Evolutionary conservation across 2,329 filamentous ascomycete genomes (phyloP).

Genomic region (Scopulariopsis brevicaulis): DNA sequence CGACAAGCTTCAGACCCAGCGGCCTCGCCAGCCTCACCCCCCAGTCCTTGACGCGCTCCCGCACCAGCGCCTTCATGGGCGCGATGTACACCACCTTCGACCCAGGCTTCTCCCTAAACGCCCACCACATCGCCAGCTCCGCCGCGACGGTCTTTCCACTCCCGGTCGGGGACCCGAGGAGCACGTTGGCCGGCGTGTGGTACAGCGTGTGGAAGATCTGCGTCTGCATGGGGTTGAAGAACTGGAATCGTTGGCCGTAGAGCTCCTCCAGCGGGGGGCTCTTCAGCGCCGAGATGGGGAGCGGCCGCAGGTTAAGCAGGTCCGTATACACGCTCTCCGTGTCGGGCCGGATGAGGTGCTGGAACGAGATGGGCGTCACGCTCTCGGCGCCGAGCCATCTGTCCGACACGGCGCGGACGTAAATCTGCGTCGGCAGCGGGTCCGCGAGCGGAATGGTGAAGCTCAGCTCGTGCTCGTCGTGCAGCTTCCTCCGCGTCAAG

Average conservation of each 20-base stretch:
- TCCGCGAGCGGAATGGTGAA: conserved; percentile 95
- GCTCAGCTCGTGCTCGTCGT: conserved; percentile 94
- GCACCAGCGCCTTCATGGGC: conserved; percentile 96
- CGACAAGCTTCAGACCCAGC: conserved; percentile 75
- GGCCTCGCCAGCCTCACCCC: conserved; percentile 66
- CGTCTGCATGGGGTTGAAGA: conserved; percentile 99
- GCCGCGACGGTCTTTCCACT: conserved; percentile 96
- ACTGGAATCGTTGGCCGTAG: conserved; percentile 81
- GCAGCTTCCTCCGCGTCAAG: conserved; percentile 74
- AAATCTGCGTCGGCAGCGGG: conserved; percentile 89
- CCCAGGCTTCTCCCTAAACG: conserved; percentile 84
- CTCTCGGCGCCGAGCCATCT: conserved; percentile 95
- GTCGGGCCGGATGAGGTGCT: conserved; percentile 93
- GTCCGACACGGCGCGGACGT: conserved; percentile 88
- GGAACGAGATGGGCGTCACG: conserved; percentile 89
- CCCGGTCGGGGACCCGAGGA: conserved; percentile 90
- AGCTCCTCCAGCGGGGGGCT: conserved; percentile 81
- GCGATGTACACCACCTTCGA: conserved; percentile 99
- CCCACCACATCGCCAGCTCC: conserved; percentile 99
- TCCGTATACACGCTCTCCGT: conserved; percentile 97
- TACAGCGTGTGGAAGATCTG: conserved; percentile 97
- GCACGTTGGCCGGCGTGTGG: conserved; percentile 80
- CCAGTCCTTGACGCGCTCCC: conserved; percentile 96
- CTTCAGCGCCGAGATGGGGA: conserved; percentile 78
- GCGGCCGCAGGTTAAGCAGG: conserved; percentile 78